phyloP scores from a whole-genome alignment of 495 filamentous ascomycete species.

The Viridothelium virens region DNA sequence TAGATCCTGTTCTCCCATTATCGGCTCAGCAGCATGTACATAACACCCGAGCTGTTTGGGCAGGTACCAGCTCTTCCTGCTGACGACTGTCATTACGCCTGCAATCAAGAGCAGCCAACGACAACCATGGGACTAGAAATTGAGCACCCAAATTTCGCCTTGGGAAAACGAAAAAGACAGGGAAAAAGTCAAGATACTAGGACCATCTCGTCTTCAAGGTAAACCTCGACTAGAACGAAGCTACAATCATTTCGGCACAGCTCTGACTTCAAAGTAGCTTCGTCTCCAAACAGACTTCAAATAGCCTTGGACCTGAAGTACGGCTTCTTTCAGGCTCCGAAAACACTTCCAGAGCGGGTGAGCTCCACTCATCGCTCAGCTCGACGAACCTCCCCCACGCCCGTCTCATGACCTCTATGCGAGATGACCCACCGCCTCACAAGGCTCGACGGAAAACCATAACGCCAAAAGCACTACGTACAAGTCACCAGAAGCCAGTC shows the following conservation, averaged over 20 bases:
- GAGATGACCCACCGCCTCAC: neutral
- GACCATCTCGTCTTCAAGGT: neutral
- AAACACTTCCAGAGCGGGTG: neutral
- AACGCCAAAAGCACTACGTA: neutral
- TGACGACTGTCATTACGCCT: neutral
- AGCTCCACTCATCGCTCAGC: neutral
- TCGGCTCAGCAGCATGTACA: neutral
- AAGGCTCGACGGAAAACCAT: conserved; percentile 1
- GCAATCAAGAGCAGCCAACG: neutral
- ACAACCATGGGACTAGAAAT: neutral
- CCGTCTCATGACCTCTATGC: neutral
- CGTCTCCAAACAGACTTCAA: neutral
- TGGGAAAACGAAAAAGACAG: conserved; percentile 4
- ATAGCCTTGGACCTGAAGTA: neutral
- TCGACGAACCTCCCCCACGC: neutral
- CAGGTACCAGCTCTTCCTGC: neutral
- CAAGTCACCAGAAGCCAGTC: neutral
- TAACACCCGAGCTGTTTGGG: neutral
- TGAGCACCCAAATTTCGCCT: neutral
- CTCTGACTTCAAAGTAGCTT: neutral
- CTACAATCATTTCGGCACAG: neutral
- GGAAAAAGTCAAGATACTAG: neutral
- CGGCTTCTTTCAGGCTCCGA: neutral
- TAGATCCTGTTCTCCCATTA: neutral
- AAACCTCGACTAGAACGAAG: neutral